These are phyloP conservation scores for Leucocoprinus sp. DNA, from an alignment of 768 basidiomycete species.

Conservation along the genomic window DNA sequence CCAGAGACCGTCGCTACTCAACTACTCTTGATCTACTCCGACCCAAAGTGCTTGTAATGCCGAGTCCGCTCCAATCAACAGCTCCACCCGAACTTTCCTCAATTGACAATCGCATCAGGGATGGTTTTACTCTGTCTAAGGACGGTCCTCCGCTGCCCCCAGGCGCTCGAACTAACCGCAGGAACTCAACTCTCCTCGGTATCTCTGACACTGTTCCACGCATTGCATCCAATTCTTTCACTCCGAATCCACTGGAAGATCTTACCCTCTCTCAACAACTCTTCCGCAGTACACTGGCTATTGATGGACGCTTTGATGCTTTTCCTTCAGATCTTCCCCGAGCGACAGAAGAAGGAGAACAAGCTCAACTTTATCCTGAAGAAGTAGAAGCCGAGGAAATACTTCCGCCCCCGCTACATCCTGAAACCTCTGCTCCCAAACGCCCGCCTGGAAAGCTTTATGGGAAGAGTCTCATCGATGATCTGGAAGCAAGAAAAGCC, in stretches of 20 bases:
- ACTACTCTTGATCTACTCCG: conserved; percentile 66
- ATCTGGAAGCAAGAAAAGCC: conserved; percentile 76
- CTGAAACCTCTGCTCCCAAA: conserved; percentile 16
- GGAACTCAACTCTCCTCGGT: conserved; percentile 33
- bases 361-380: conserved; percentile 42
- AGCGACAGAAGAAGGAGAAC: conserved; percentile 73
- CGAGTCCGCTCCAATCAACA: conserved; percentile 66
- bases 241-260: conserved; percentile 67
- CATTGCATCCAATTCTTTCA: conserved; percentile 58
- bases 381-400: conserved; percentile 27
- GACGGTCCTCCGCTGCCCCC: conserved; percentile 77
- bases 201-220: conserved; percentile 22
- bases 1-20: conserved; percentile 54
- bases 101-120: conserved; percentile 28
- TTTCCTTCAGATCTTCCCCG: conserved; percentile 59
- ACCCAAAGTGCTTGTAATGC: conserved; percentile 93
- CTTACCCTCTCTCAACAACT: conserved; percentile 76
- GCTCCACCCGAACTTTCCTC: conserved; percentile 26
- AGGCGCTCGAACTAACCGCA: conserved; percentile 53
- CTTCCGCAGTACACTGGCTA: conserved; percentile 72
- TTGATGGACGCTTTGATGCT: conserved; percentile 60
- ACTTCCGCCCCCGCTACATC: conserved; percentile 21
- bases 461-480: conserved; percentile 86
- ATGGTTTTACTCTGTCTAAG: conserved; percentile 54
- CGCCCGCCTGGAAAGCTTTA: conserved; percentile 79